phyloP scores from a whole-genome alignment of 441 rosid species.

The Populus hybrid region DNA sequence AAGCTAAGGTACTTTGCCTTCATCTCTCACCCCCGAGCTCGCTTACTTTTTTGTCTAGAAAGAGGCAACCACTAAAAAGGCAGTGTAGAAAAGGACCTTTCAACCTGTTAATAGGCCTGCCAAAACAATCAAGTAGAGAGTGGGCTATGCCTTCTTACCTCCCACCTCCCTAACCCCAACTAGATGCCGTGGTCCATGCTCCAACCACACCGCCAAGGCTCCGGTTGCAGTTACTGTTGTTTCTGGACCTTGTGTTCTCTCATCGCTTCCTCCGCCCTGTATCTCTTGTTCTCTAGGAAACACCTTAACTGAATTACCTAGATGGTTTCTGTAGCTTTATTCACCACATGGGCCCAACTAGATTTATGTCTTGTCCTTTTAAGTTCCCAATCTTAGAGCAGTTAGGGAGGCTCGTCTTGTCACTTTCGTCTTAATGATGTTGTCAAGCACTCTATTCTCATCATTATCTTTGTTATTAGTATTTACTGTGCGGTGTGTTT shows the following conservation, averaged over 20 bases:
- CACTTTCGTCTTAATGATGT: background rate
- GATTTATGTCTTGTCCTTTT: background rate
- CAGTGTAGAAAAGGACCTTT: conserved; percentile 23
- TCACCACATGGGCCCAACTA: background rate
- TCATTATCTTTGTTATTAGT: no score
- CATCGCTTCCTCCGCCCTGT: background rate
- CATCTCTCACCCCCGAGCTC: background rate
- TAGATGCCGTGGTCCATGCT: conserved; percentile 14
- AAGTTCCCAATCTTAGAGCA: background rate
- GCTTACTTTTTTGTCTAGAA: background rate
- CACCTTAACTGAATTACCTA: background rate
- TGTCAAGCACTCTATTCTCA: background rate
- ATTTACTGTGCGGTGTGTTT: no score
- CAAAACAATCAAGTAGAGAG: conserved; percentile 3
- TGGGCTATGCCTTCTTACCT: background rate
- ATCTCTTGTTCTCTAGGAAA: background rate
- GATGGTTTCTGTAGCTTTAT: background rate
- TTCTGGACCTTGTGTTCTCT: background rate
- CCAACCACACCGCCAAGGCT: background rate
- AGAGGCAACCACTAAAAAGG: background rate
- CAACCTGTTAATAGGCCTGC: conserved; percentile 15
- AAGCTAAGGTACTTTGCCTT: background rate
- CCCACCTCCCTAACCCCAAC: background rate
- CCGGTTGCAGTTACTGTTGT: background rate
- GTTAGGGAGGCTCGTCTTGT: background rate